Evolutionary conservation across 306 rosid genomes (phyloP).

Genomic region (cucumber (Cucumis sativus)): DNA sequence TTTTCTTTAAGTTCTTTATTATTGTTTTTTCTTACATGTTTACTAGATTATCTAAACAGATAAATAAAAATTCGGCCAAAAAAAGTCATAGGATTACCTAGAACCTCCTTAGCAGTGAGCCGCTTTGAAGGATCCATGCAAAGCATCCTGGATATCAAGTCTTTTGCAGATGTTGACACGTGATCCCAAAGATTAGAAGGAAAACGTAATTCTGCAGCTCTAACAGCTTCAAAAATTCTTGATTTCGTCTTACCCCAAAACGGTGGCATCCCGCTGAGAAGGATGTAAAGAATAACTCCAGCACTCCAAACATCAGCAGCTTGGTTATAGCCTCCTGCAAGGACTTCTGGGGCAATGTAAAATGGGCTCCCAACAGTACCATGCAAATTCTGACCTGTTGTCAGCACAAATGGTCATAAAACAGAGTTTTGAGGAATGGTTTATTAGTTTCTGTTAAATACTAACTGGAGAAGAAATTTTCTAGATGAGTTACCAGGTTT

Average conservation of each 20-base stretch:
- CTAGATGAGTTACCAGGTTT: slow-evolving; percentile 37
- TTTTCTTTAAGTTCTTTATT: background rate
- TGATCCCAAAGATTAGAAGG: slow-evolving; percentile 47
- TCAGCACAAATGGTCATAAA: slow-evolving; percentile 9
- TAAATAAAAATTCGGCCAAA: background rate
- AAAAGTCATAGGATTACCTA: slow-evolving; percentile 25
- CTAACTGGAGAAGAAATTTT: background rate
- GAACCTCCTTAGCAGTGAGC: slow-evolving; percentile 49
- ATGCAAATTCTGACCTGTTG: slow-evolving; percentile 55
- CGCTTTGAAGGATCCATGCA: slow-evolving; percentile 44
- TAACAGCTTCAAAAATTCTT: slow-evolving; percentile 48
- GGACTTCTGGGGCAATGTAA: slow-evolving; percentile 64
- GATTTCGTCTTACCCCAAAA: slow-evolving; percentile 79
- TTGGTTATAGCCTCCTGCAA: slow-evolving; percentile 62
- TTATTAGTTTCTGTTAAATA: background rate
- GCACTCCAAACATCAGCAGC: slow-evolving; percentile 74
- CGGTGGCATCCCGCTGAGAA: slow-evolving; percentile 56
- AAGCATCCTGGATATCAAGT: slow-evolving; percentile 47
- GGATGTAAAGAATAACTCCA: slow-evolving; percentile 64
- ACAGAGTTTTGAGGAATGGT: background rate
- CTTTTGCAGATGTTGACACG: slow-evolving; percentile 44
- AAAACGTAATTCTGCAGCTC: slow-evolving; percentile 48
- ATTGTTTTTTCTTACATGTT: background rate
- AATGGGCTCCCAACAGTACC: slow-evolving; percentile 75
- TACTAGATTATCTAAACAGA: background rate